phyloP scores from a whole-genome alignment of 2,329 filamentous ascomycete species.

The Nothomitra cinnamomea region DNA sequence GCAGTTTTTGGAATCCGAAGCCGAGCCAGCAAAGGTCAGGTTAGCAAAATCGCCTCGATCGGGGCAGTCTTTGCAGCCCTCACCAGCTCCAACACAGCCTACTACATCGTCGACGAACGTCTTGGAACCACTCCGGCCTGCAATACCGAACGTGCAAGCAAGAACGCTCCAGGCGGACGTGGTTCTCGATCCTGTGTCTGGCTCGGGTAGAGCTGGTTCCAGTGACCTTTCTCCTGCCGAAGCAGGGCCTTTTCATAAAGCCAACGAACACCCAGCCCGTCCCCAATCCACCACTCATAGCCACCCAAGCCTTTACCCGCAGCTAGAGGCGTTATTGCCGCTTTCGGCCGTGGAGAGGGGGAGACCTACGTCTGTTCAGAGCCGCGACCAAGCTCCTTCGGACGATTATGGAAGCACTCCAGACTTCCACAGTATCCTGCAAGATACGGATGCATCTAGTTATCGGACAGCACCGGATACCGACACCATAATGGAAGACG shows the following conservation, averaged over 20 bases:
- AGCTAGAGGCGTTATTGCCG: not conserved
- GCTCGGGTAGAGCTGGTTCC: no score
- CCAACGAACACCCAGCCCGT: not conserved
- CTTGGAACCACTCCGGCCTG: not conserved
- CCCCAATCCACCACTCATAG: not conserved
- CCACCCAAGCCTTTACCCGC: not conserved
- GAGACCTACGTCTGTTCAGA: no score
- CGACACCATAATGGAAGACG: not conserved
- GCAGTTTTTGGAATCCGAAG: not conserved
- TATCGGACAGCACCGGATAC: not conserved
- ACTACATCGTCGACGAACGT: not conserved
- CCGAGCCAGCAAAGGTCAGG: not conserved
- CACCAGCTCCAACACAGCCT: not conserved
- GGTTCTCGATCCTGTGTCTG: not conserved
- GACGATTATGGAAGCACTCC: not conserved
- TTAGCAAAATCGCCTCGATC: not conserved
- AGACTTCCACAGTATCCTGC: not conserved
- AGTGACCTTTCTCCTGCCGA: not conserved
- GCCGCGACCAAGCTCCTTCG: not conserved
- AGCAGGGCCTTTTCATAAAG: not conserved
- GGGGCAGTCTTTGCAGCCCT: not conserved
- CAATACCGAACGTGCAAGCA: not conserved
- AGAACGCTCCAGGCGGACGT: not conserved
- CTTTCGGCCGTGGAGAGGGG: not conserved
- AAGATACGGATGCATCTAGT: not conserved